A percentile compares a stretch with the other conserved stretches of the same genome.
These are phyloP conservation scores for Diplodia corticola DNA, from an alignment of 2,329 filamentous ascomycete species.

Conservation along the genomic window DNA sequence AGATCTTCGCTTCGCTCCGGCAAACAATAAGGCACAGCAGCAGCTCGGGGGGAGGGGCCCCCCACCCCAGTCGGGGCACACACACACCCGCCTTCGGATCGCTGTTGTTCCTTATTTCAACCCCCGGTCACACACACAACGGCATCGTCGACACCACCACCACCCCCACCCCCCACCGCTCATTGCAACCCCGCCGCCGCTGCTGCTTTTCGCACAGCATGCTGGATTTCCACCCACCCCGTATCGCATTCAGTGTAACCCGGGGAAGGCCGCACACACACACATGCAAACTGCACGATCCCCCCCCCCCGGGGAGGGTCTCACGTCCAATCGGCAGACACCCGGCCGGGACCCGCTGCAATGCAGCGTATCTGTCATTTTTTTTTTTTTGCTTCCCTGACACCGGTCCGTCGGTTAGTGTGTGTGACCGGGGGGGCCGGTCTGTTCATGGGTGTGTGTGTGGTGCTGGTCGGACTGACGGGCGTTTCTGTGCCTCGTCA, in stretches of 20 bases:
- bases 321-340: constrained; percentile 5
- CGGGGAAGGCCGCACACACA: background rate
- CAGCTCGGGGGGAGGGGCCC: too few species aligned
- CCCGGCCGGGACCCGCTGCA: background rate
- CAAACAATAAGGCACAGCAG: constrained; percentile 6
- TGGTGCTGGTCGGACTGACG: background rate
- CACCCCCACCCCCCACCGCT: too few species aligned
- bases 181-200: background rate
- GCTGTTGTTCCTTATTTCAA: constrained; percentile 22
- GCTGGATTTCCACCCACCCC: background rate
- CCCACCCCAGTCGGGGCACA: background rate
- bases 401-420: background rate
- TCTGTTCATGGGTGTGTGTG: background rate
- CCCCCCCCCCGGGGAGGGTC: background rate
- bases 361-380: constrained; percentile 8
- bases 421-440: background rate
- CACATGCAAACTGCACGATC: constrained; percentile 13
- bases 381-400: background rate
- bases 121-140: constrained; percentile 19
- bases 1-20: constrained; percentile 10
- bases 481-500: background rate
- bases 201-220: background rate
- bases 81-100: background rate
- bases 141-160: background rate
- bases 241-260: constrained; percentile 5